Conservation (phyloP, 192 early-diverging fungal genomes). For the Chytriomyces sp. region DNA sequence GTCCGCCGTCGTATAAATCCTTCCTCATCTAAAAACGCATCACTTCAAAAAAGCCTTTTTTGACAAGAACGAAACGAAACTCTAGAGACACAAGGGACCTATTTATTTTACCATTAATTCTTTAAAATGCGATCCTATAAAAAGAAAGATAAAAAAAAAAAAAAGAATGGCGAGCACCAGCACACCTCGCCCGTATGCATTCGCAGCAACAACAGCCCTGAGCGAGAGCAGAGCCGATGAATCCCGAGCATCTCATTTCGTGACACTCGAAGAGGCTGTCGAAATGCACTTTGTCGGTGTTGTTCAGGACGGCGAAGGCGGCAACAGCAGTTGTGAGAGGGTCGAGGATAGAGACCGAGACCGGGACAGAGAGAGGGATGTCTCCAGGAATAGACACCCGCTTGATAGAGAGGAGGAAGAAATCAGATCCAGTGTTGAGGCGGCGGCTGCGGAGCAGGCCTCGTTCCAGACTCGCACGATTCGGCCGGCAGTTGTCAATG, state of each 20-base stretch:
- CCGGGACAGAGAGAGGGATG: no score
- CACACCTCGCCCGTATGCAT: neutral
- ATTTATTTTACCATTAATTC: no score
- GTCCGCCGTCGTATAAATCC: no score
- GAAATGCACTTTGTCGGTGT: neutral
- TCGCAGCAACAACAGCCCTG: neutral
- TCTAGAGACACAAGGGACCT: no score
- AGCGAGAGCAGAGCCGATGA: neutral
- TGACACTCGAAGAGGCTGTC: neutral
- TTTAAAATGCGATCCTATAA: no score
- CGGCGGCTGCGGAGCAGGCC: neutral
- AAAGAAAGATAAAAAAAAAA: no score
- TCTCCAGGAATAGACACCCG: neutral
- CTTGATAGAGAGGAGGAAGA: neutral
- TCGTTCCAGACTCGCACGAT: constrained; percentile 30
- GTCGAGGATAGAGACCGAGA: neutral
- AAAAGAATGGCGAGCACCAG: no score
- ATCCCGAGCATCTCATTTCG: neutral
- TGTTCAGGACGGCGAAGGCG: neutral
- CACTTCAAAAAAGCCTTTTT: no score
- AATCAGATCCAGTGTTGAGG: neutral
- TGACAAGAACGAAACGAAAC: no score
- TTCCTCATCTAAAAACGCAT: no score
- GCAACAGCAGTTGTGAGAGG: neutral
- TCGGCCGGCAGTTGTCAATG: constrained; percentile 11